Conservation (phyloP, 371 early-diverging fungal genomes). For the Apophysomyces variabilis region DNA sequence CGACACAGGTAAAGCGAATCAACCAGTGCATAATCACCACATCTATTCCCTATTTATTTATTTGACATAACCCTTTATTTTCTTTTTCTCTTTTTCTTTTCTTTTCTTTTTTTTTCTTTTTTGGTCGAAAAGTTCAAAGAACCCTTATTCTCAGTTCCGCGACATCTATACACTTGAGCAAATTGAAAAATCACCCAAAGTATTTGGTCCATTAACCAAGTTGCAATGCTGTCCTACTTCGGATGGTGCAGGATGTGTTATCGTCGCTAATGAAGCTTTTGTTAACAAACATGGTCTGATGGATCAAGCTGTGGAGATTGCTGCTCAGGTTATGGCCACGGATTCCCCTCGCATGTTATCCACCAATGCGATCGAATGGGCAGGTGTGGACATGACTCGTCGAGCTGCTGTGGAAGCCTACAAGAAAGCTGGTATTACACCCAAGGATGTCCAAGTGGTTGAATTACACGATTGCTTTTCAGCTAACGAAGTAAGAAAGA, state of each 20-base stretch:
- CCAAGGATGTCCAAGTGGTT: slow-evolving; percentile 70
- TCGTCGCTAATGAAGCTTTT: slow-evolving; percentile 74
- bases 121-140: slow-evolving; percentile 53
- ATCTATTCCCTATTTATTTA: neutral
- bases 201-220: slow-evolving; percentile 76
- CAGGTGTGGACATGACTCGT: slow-evolving; percentile 77
- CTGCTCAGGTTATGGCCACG: slow-evolving; percentile 74
- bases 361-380: slow-evolving; percentile 68
- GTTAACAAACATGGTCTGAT: slow-evolving; percentile 65
- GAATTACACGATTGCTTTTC: slow-evolving; percentile 88
- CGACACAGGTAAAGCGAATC: slow-evolving; percentile 57
- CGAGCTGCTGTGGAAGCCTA: slow-evolving; percentile 64
- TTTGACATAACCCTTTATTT: neutral
- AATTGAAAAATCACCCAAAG: slow-evolving; percentile 62
- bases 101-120: neutral
- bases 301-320: slow-evolving; percentile 75
- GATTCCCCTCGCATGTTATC: slow-evolving; percentile 68
- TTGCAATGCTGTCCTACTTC: slow-evolving; percentile 85
- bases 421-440: slow-evolving; percentile 61
- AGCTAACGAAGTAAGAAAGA: slow-evolving; percentile 65
- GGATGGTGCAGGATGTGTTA: slow-evolving; percentile 74
- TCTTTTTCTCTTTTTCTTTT: neutral
- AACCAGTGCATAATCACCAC: too few relatives aligned
- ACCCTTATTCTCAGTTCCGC: slow-evolving; percentile 83
- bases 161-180: slow-evolving; percentile 73